Percentiles rank a stretch among this genome's conserved stretches.
phyloP scores from a whole-genome alignment of 139 green algal genomes.

The Desmodesmus armatus region DNA sequence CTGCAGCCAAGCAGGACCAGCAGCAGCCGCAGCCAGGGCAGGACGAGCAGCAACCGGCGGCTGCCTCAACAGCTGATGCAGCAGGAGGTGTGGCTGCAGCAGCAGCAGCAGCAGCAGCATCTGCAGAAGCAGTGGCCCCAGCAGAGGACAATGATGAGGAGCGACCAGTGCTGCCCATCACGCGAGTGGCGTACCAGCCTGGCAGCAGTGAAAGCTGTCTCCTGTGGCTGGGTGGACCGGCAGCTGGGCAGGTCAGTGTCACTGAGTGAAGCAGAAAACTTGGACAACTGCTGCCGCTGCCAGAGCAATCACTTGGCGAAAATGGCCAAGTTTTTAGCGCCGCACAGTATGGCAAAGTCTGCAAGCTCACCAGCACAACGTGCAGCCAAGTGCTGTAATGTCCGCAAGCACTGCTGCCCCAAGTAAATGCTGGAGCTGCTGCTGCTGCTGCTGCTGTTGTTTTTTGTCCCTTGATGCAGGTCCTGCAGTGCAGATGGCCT shows the following conservation, averaged over 20 bases:
- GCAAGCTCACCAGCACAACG: not conserved
- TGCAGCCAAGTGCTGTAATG: not conserved
- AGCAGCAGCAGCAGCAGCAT: not conserved
- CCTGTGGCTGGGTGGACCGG: conserved; percentile 20
- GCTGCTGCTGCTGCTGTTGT: not conserved
- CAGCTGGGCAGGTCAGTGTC: conserved; percentile 14
- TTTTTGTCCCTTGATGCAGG: not conserved
- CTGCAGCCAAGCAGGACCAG: not conserved
- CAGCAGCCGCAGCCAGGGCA: conserved; percentile 11
- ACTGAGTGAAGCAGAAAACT: too few relatives aligned
- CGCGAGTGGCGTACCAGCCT: not conserved
- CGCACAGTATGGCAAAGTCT: not conserved
- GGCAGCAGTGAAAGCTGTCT: not conserved
- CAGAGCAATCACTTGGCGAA: too few relatives aligned
- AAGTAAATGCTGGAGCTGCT: too few relatives aligned
- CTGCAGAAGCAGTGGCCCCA: not conserved
- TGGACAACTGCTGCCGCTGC: too few relatives aligned
- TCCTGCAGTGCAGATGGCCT: conserved; percentile 50
- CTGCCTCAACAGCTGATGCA: not conserved
- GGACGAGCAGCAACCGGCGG: not conserved
- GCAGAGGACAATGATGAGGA: not conserved
- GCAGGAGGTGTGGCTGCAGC: not conserved
- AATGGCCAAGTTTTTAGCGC: too few relatives aligned
- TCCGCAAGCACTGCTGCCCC: not conserved
- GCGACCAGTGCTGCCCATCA: conserved; percentile 14